phyloP scores from a whole-genome alignment of 2,329 filamentous ascomycete species.

The Samsoniella hepiali region DNA sequence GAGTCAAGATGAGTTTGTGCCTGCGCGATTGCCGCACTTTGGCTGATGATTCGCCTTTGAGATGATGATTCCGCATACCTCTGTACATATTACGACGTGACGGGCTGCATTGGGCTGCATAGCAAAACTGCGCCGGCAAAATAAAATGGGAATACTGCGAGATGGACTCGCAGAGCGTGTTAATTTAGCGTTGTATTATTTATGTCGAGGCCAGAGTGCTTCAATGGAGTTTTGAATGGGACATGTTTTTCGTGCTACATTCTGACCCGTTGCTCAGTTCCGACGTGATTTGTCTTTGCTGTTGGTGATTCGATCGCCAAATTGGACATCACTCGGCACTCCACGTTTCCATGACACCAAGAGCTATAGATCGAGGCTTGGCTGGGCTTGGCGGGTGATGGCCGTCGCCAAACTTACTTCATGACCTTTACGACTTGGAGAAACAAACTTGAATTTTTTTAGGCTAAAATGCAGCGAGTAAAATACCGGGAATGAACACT shows the following conservation, averaged over 20 bases:
- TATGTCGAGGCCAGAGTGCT: background rate
- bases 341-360: too few species aligned
- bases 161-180: background rate
- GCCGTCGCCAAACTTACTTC: too few species aligned
- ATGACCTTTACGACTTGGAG: background rate
- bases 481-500: too few species aligned
- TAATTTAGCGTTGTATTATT: conserved; percentile 12
- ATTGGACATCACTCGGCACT: too few species aligned
- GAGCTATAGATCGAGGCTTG: too few species aligned
- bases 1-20: conserved; percentile 45
- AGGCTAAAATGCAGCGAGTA: background rate
- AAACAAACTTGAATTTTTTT: background rate
- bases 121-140: background rate
- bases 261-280: background rate
- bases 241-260: background rate
- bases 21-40: conserved; percentile 58
- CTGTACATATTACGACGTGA: conserved; percentile 5
- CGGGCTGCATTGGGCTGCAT: conserved; percentile 7
- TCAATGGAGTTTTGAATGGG: conserved; percentile 8
- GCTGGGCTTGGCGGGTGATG: background rate
- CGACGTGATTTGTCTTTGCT: background rate
- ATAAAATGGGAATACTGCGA: background rate
- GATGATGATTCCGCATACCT: background rate
- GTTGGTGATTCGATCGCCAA: too few species aligned
- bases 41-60: conserved; percentile 30